Base-by-base conservation (phyloP, 1,284 basidiomycete species). In the Tylopilus sp. region DNA sequence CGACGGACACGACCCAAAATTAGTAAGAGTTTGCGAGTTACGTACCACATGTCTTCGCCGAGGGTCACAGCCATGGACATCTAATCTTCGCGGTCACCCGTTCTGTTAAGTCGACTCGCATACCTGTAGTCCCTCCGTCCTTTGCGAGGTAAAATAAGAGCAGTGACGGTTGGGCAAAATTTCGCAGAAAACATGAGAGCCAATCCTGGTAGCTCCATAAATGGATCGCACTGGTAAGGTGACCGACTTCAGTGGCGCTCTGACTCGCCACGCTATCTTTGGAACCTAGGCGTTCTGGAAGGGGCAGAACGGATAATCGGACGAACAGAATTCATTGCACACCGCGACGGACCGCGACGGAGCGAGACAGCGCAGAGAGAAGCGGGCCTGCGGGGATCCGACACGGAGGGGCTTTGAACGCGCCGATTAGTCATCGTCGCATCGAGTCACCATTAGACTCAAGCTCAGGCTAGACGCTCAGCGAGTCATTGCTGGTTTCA, bases 1-100 rank as follows among this genome's bases (percentile, higher is more conserved):
- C 53, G 52, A 55, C 16, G 34, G 46, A 55, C 66, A 62, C 56
- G 64, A 55, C 49, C 33, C 49, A 31, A 19, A 48, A 46, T 54
- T 56, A 52, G 62, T 53, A 37, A 54, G 34, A 28, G 16, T 6
- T 11, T 23, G 30, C 26, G 16, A n/a, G 59, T 60, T 52, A 62
- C 57, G 51, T 58, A 59, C 59, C 48, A 19, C 46, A 25, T 50
- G 40, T 48, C 34, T 40, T 49, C 15, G 26, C 44, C 48, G 34
- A 47, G 47, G 44, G 2, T 23, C 41, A 28, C 18, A 6, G n/a
- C 6, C 4, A 12, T n/a, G 13, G 15, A 25, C 31, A 30, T 34
- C 23, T 25, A 18, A 48, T 35, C 30, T 40, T 19, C 18, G 39
- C 25, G 21, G n/a, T 19, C 30, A 35, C n/a, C 21, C 3, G 21